These are phyloP conservation scores for Sclerotiophoma versabilis DNA, from an alignment of 2,329 filamentous ascomycete genomes.

Conservation along the genomic window DNA sequence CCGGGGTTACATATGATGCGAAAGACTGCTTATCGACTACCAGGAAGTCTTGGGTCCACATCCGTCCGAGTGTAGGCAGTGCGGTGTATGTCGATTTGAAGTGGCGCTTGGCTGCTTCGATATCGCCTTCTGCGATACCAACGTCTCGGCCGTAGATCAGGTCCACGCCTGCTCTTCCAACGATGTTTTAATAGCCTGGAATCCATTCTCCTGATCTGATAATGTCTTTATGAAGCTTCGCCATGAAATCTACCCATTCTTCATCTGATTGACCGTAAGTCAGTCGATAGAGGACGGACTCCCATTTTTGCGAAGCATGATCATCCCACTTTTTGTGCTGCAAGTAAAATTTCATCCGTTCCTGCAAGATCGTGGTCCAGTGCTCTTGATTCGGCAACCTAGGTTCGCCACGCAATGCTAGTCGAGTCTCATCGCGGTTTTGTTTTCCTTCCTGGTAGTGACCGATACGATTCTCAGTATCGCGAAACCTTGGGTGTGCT, in stretches of 20 bases:
- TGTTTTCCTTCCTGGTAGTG: slow-evolving; percentile 22
- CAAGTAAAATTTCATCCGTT: slow-evolving; percentile 22
- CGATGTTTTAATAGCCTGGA: slow-evolving; percentile 17
- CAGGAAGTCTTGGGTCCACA: slow-evolving; percentile 2
- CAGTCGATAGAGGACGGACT: slow-evolving; percentile 29
- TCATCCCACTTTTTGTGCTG: slow-evolving; percentile 7
- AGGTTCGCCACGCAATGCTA: slow-evolving; percentile 17
- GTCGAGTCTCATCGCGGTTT: slow-evolving; percentile 20
- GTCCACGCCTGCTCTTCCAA: neutral
- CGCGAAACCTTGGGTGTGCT: slow-evolving; percentile 17
- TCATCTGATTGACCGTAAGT: slow-evolving; percentile 24
- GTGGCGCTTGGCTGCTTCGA: slow-evolving; percentile 22
- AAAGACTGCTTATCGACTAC: slow-evolving; percentile 1
- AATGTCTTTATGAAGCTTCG: slow-evolving; percentile 21
- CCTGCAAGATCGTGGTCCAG: slow-evolving; percentile 28
- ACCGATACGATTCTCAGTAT: slow-evolving; percentile 18
- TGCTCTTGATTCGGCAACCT: slow-evolving; percentile 16
- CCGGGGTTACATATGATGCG: neutral
- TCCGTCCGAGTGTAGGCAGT: neutral
- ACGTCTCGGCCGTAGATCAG: slow-evolving; percentile 20
- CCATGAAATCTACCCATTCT: slow-evolving; percentile 25
- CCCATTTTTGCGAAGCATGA: slow-evolving; percentile 17
- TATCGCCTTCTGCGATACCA: slow-evolving; percentile 28
- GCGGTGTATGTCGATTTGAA: neutral
- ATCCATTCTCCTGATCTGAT: slow-evolving; percentile 22